Evolutionary conservation across 2,329 filamentous ascomycete species (phyloP), one percentile per base, ranked within the genome.

Genomic region (Nemania serpens): DNA sequence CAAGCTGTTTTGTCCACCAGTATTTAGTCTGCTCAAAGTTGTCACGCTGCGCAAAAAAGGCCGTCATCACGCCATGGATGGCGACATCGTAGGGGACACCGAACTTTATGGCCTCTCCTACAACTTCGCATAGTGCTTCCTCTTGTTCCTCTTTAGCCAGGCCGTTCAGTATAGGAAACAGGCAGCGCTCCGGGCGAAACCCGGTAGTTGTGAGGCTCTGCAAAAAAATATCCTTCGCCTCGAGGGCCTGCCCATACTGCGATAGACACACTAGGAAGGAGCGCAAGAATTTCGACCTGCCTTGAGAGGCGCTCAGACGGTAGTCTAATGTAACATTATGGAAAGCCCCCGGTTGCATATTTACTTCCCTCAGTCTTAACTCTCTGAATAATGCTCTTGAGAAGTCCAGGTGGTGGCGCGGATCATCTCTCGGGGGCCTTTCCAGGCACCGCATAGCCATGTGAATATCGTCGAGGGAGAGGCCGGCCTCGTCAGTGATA

Each of bases 1-100:
- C 69, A 3, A 87, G 76, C 1, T 83, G 79, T 63, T 83, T 84
- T 20, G 82, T 76, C 68, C 90, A 93, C 85, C 92, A 91, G 12
- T 79, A 72, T 69, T 89, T 88, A 2, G 88, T 88, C 62, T 85
- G 82, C n/a, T 80, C 73, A 3, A 89, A 71, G 48, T 86, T 78
- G 66, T 87, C 78, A 46, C 79, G 80, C 12, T 78, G 73, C 1
- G 88, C 84, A 68, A 88, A 92, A 67, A 89, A 89, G 0, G 74
- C 74, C 2, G 88, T 82, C 72, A 95, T 78, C 36, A 83, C 73
- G 59, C 80, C 73, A 66, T 88, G 82, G 53, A 86, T 72, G 3
- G 71, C 67, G 2, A 76, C 72, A 56, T 78, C 77, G 63, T 80
- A 83, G 13, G 76, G 72, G 7, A 84, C 60, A 0, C 78, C 79